Evolutionary conservation across 2,329 filamentous ascomycete species (phyloP), one percentile per base, ranked within the genome.

Genomic region (Fusarium hostae): DNA sequence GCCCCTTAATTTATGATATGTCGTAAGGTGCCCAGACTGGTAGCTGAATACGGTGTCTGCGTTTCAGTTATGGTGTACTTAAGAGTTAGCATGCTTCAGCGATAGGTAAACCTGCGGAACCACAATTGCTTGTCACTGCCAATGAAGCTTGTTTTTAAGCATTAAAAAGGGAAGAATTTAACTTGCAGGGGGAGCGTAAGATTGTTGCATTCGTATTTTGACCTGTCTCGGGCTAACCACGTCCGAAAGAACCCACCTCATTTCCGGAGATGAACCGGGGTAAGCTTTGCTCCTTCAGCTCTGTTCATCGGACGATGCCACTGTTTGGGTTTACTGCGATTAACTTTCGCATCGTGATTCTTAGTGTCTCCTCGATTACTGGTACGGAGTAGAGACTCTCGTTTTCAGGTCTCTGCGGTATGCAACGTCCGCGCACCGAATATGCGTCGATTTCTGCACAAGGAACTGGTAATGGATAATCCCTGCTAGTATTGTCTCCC

Each of bases 61-160:
- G 54, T 57, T 57, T 57, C 54, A 57, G 41, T 48, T 57, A 30
- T 6, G 20, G n/a, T 55, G 10, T 5, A 2, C 20, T 4, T n/a
- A 34, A 11, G 13, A 6, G 6, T 41, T 34, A 45, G n/a, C 22
- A 5, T 13, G 28, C 16, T 56, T 34, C 24, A 41, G 15, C 10
- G 15, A 26, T 11, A 45, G 26, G 16, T 11, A 45, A 28, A 9
- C 34, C 9, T 24, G 10, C 9, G 26, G 51, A 18, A 5, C 51
- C 63, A 45, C 20, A 45, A 35, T 51, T 51, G 28, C 13, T 9
- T 66, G 51, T 51, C 61, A 59, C 51, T 66, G 16, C n/a, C 39
- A 67, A 45, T 62, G 37, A 70, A 70, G 67, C 67, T 70, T 70
- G 32, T 67, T 70, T 70, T 67, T 67, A 67, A 68, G 32, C 64